Evolutionary conservation across 2,329 filamentous ascomycete genomes (phyloP).

Genomic region (Aspergillus sergii): DNA sequence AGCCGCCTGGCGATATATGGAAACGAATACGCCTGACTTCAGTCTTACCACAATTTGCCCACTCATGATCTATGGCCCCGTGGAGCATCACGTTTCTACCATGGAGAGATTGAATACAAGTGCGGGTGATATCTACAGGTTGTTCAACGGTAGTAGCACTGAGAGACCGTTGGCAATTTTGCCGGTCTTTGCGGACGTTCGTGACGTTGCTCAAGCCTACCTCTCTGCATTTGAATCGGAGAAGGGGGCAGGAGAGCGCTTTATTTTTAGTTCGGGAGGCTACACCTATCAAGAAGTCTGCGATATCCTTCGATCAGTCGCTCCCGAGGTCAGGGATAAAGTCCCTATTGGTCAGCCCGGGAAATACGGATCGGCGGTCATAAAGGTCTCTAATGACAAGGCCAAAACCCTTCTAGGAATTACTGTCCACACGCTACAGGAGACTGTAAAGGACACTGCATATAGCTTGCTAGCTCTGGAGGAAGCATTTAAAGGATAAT

Average conservation of each 20-base stretch:
- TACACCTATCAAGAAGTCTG: constrained; percentile 1
- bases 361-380: background rate
- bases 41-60: constrained; percentile 8
- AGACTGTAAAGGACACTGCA: background rate
- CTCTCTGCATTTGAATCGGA: constrained; percentile 2
- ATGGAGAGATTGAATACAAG: background rate
- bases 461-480: background rate
- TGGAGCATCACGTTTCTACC: background rate
- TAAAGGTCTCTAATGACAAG: background rate
- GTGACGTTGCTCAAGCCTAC: constrained; percentile 14
- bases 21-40: constrained; percentile 4
- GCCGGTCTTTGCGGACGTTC: constrained; percentile 13
- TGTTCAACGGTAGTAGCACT: background rate
- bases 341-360: background rate
- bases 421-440: constrained; percentile 5
- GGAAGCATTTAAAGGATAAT: background rate
- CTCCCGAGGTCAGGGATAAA: background rate
- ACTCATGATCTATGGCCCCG: constrained; percentile 6
- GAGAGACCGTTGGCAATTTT: background rate
- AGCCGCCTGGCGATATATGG: constrained; percentile 10
- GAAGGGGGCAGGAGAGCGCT: constrained; percentile 1
- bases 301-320: background rate
- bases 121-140: background rate
- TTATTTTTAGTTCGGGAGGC: background rate
- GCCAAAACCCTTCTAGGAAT: background rate